Percentiles rank a stretch among this genome's conserved stretches.
Evolutionary conservation across 2,329 filamentous ascomycete species (phyloP).

Genomic region (Penicillium italicum): DNA sequence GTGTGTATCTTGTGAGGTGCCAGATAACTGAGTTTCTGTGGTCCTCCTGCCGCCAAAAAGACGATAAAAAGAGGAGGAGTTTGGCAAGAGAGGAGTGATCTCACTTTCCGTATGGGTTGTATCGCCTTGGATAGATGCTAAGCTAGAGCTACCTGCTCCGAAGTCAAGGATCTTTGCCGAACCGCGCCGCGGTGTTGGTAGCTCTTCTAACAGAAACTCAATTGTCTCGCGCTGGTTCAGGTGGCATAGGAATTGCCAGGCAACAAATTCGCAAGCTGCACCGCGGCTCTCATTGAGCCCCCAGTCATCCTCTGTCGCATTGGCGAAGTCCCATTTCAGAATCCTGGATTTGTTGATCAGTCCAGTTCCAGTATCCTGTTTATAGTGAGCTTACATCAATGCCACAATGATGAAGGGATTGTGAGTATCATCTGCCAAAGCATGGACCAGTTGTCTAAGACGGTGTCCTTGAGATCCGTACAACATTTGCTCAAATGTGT

Average conservation of each 20-base stretch:
- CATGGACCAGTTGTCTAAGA: constrained; percentile 39
- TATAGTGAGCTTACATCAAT: constrained; percentile 47
- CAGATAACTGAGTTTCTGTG: constrained; percentile 33
- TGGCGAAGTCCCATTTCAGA: constrained; percentile 55
- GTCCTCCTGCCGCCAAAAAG: constrained; percentile 39
- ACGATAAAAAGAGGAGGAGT: constrained; percentile 21
- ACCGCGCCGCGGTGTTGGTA: constrained; percentile 31
- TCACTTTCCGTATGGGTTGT: constrained; percentile 20
- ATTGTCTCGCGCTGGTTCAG: constrained; percentile 56
- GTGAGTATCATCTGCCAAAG: constrained; percentile 41
- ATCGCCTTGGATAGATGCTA: constrained; percentile 7
- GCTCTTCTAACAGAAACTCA: constrained; percentile 54
- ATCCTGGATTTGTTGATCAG: constrained; percentile 40
- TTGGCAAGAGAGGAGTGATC: constrained; percentile 30
- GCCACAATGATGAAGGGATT: constrained; percentile 46
- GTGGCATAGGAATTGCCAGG: constrained; percentile 59
- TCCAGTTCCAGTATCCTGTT: neutral
- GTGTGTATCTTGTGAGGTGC: constrained; percentile 47
- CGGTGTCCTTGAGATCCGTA: constrained; percentile 37
- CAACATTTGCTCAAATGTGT: constrained; percentile 46
- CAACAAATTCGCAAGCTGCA: constrained; percentile 58
- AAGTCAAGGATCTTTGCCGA: constrained; percentile 18
- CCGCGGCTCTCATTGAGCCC: constrained; percentile 56
- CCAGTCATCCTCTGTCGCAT: constrained; percentile 51
- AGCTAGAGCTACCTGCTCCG: constrained; percentile 21